A percentile compares a stretch with the other conserved stretches of the same genome.
Conservation (phyloP, 1,284 basidiomycete species). For the Volvariella surrecta region DNA sequence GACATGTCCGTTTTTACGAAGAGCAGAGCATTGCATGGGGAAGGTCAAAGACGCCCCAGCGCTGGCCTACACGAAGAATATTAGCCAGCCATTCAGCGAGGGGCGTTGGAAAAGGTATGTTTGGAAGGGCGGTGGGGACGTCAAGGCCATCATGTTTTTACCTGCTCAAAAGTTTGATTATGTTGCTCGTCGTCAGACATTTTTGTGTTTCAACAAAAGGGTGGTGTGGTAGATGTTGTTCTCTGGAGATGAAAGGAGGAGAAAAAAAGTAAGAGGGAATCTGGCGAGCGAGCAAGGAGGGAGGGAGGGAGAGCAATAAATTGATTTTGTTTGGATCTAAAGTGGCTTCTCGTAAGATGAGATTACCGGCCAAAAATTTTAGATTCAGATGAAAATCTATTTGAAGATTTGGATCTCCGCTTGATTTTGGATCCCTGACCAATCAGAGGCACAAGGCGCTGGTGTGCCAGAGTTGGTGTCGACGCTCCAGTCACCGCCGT, state of each 20-base stretch:
- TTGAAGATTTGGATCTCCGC: slow-evolving; percentile 21
- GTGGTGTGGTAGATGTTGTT: slow-evolving; percentile 10
- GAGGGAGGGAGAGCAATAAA: slow-evolving; percentile 11
- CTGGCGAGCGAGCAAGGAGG: slow-evolving; percentile 9
- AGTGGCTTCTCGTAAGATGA: slow-evolving; percentile 1
- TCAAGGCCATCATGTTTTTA: slow-evolving; percentile 16
- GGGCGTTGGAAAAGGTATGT: slow-evolving; percentile 1
- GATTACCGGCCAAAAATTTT: slow-evolving; percentile 20
- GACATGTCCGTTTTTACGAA: slow-evolving; percentile 92
- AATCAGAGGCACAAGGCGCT: background rate
- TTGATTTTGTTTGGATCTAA: slow-evolving; percentile 5
- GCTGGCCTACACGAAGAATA: slow-evolving; percentile 35
- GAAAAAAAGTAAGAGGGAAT: slow-evolving; percentile 7
- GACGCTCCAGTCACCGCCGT: slow-evolving; percentile 3
- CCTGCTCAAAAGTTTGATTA: slow-evolving; percentile 85
- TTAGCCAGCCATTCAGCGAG: background rate
- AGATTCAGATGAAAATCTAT: slow-evolving; percentile 9
- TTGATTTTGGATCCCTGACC: slow-evolving; percentile 14
- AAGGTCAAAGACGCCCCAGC: slow-evolving; percentile 85
- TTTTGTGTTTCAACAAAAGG: slow-evolving; percentile 20
- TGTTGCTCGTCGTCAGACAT: slow-evolving; percentile 92
- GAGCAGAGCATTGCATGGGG: slow-evolving; percentile 97
- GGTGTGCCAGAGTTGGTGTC: background rate
- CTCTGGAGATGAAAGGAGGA: background rate
- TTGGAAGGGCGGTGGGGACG: background rate